These are phyloP conservation scores for Triticum urartu DNA, from an alignment of 176 grass and related monocot genomes.

Conservation along the genomic window DNA sequence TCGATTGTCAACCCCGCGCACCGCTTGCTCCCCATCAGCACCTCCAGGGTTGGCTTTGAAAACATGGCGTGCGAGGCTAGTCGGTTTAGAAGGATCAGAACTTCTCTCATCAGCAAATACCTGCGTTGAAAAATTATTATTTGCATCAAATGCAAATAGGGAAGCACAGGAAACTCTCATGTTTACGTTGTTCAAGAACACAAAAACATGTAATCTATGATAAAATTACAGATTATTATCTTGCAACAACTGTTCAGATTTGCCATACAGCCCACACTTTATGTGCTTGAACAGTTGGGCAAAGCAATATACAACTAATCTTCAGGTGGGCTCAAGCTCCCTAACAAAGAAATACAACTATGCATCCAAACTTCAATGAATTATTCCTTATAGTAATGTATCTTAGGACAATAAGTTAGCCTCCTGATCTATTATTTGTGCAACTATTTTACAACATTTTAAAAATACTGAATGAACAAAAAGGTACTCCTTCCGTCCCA, in stretches of 20 bases:
- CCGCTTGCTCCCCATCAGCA: conserved; percentile 48
- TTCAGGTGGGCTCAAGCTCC: neutral
- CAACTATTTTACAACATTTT: neutral
- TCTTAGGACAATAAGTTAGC: neutral
- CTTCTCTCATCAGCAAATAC: conserved; percentile 72
- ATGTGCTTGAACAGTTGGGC: neutral
- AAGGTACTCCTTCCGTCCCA: no score
- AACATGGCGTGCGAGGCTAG: conserved; percentile 67
- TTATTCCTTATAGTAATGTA: neutral
- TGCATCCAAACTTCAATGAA: neutral
- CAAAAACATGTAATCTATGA: neutral
- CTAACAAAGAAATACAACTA: neutral
- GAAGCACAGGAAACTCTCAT: no score
- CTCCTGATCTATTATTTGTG: neutral
- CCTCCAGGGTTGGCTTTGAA: conserved; percentile 71
- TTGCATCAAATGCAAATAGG: no score
- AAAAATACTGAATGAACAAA: neutral
- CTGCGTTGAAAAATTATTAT: conserved; percentile 27
- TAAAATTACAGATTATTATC: no score
- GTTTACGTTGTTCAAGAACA: neutral
- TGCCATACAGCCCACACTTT: neutral
- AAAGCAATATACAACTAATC: neutral
- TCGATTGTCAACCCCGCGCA: conserved; percentile 67
- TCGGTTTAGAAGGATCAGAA: conserved; percentile 85
- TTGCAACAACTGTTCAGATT: neutral